phyloP scores from a whole-genome alignment of 306 rosid genomes.

The Castanopsis chinensis region DNA sequence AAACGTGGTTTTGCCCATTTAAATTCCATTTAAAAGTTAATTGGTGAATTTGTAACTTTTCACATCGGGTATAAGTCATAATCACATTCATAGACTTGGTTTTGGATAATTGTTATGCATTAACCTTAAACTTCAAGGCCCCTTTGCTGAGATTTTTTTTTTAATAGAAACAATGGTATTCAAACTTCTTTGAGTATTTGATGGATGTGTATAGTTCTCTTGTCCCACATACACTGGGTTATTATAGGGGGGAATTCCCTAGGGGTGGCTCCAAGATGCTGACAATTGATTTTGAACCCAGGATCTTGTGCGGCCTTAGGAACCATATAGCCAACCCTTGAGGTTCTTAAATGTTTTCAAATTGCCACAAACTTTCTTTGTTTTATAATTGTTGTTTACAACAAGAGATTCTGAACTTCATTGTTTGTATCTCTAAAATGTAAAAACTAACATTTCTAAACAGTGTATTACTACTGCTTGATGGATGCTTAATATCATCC shows the following conservation, averaged over 20 bases:
- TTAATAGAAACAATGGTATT: too few relatives aligned
- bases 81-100: neutral
- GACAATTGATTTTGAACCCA: too few relatives aligned
- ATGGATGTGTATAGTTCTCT: too few relatives aligned
- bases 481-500: neutral
- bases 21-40: neutral
- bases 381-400: neutral
- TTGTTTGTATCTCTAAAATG: neutral
- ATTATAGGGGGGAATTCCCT: too few relatives aligned
- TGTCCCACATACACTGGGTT: too few relatives aligned
- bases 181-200: too few relatives aligned
- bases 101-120: neutral
- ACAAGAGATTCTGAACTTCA: neutral
- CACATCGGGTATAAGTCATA: neutral
- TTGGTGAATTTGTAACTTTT: neutral
- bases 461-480: neutral
- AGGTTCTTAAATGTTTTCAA: neutral
- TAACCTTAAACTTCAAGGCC: neutral
- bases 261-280: too few relatives aligned
- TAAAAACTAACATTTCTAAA: too few relatives aligned
- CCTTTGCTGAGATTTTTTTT: neutral
- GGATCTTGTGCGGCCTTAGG: too few relatives aligned
- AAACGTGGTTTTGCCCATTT: neutral
- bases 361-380: neutral
- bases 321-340: too few relatives aligned